These are phyloP conservation scores for Leishmania tropica DNA, from an alignment of 208 protist species.

Conservation along the genomic window DNA sequence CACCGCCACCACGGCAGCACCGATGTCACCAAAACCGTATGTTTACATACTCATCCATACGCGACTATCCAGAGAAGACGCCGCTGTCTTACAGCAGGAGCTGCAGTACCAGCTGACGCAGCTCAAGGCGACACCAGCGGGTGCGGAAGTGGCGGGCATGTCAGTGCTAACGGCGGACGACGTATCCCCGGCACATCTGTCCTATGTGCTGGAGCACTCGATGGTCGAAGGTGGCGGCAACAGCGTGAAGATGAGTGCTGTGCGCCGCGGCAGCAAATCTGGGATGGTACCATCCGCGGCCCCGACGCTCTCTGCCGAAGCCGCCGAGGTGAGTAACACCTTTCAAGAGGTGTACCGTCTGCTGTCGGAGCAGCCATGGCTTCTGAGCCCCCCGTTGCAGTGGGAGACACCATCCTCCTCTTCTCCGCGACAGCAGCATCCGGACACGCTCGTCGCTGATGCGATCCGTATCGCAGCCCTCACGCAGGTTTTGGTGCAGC, in stretches of 20 bases:
- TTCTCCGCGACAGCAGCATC: not conserved
- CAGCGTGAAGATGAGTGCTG: not conserved
- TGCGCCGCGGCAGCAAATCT: not conserved
- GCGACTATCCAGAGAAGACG: constrained; percentile 18
- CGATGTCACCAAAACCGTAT: not conserved
- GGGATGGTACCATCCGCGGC: not conserved
- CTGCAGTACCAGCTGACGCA: constrained; percentile 21
- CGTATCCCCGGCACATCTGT: constrained; percentile 20
- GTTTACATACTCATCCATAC: constrained; percentile 34
- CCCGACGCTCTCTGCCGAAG: constrained; percentile 4
- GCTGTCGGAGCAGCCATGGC: constrained; percentile 22
- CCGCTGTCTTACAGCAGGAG: constrained; percentile 29
- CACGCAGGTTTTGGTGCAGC: constrained; percentile 22
- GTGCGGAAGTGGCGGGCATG: constrained; percentile 22
- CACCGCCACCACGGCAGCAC: not conserved
- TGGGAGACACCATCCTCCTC: not conserved
- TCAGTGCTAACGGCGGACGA: constrained; percentile 21
- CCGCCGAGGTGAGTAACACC: constrained; percentile 1
- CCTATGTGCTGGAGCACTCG: constrained; percentile 21
- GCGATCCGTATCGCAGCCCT: constrained; percentile 26
- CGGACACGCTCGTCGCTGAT: constrained; percentile 17
- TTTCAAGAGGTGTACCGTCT: constrained; percentile 30
- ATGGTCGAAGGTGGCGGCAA: not conserved
- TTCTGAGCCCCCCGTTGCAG: not conserved
- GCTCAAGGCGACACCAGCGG: constrained; percentile 23